phyloP scores from a whole-genome alignment of 148 eudicot genomes.

The Salicornia ramosissima region DNA sequence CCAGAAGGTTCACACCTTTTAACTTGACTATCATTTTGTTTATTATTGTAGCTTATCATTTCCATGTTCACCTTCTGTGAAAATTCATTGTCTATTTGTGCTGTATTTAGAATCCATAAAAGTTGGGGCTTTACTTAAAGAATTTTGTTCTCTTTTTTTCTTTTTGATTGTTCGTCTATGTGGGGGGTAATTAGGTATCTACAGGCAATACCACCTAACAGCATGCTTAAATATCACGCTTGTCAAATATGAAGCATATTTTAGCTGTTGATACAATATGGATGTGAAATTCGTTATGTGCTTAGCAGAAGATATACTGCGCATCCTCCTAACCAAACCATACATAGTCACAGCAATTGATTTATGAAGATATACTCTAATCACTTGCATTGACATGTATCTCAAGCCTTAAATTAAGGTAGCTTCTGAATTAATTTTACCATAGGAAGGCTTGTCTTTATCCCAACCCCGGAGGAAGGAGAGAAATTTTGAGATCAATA shows the following conservation, averaged over 20 bases:
- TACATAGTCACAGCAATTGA: no score
- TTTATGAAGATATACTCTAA: no score
- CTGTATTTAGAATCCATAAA: not conserved
- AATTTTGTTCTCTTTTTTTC: not conserved
- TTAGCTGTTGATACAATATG: not conserved
- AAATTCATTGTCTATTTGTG: not conserved
- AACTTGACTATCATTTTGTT: not conserved
- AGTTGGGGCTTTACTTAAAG: not conserved
- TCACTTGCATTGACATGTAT: no score
- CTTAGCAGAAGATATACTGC: no score
- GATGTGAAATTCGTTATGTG: no score
- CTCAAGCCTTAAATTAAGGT: no score
- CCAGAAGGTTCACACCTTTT: conserved; percentile 62
- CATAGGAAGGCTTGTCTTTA: not conserved
- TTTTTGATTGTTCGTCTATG: not conserved
- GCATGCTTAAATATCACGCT: no score
- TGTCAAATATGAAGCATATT: not conserved
- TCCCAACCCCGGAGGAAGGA: no score
- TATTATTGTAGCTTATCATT: not conserved
- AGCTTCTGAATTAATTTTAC: no score
- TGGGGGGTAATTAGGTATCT: not conserved
- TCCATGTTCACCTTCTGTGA: not conserved
- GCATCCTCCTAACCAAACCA: no score
- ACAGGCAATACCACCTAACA: not conserved
- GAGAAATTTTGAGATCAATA: not conserved